Evolutionary conservation across 192 early-diverging fungal species (phyloP).

Genomic region (Coemansia sp.): DNA sequence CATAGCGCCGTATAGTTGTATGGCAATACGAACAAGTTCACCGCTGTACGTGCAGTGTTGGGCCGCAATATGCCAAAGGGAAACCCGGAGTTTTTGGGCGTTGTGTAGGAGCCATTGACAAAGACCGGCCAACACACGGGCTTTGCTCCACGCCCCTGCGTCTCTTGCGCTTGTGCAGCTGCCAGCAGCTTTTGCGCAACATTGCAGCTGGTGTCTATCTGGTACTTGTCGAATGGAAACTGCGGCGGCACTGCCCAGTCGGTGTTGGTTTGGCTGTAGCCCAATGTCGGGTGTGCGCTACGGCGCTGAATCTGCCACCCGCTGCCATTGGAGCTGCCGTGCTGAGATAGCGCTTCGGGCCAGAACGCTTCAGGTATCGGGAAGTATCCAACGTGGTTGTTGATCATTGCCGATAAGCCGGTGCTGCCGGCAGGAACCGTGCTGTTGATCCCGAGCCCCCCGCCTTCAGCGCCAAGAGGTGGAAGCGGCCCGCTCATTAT

Average conservation of each 20-base stretch:
- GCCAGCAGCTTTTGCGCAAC: slow-evolving; percentile 63
- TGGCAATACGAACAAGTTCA: slow-evolving; percentile 72
- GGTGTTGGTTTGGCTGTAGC: slow-evolving; percentile 56
- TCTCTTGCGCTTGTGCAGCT: slow-evolving; percentile 40
- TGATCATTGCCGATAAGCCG: slow-evolving; percentile 37
- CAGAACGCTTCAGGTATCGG: slow-evolving; percentile 76
- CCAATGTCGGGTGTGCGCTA: slow-evolving; percentile 65
- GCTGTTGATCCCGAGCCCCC: neutral
- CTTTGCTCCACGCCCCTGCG: slow-evolving; percentile 55
- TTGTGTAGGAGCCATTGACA: slow-evolving; percentile 61
- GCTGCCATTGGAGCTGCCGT: slow-evolving; percentile 11
- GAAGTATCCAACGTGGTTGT: slow-evolving; percentile 57
- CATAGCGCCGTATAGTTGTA: slow-evolving; percentile 81
- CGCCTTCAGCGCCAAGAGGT: slow-evolving; percentile 18
- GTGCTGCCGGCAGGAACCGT: slow-evolving; percentile 26
- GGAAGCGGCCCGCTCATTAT: slow-evolving; percentile 39
- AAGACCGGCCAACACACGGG: slow-evolving; percentile 57
- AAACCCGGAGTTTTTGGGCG: slow-evolving; percentile 56
- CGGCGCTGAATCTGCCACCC: slow-evolving; percentile 49
- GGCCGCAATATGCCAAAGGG: slow-evolving; percentile 76
- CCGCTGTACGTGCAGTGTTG: slow-evolving; percentile 60
- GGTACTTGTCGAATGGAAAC: slow-evolving; percentile 76
- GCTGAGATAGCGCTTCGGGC: slow-evolving; percentile 51
- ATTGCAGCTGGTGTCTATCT: slow-evolving; percentile 59
- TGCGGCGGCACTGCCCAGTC: slow-evolving; percentile 63